Percentiles rank a stretch among this genome's conserved stretches.
Evolutionary conservation across 176 grass and related monocot genomes (phyloP).

Genomic region (Paspalum notatum): DNA sequence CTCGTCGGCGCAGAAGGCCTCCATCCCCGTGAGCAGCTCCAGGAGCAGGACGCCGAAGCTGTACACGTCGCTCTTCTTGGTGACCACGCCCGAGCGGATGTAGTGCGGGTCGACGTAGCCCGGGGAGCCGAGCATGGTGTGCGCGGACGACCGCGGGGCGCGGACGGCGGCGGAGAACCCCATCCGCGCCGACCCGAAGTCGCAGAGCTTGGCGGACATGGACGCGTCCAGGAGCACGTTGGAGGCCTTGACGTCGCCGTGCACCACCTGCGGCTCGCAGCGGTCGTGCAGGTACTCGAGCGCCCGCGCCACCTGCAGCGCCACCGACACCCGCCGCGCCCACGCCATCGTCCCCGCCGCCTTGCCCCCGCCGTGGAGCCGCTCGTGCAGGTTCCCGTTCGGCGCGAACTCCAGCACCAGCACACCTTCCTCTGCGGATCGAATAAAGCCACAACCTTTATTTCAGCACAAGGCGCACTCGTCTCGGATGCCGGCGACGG

Average conservation of each 20-base stretch:
- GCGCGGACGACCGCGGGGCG: constrained; percentile 58
- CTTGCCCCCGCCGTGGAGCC: constrained; percentile 63
- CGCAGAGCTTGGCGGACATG: constrained; percentile 86
- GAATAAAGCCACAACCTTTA: not conserved
- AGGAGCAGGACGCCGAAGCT: constrained; percentile 94
- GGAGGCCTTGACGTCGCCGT: constrained; percentile 89
- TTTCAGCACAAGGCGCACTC: not conserved
- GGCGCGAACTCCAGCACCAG: constrained; percentile 87
- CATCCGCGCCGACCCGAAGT: constrained; percentile 87
- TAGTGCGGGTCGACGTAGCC: constrained; percentile 98
- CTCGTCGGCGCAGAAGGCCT: constrained; percentile 75
- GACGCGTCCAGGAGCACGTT: constrained; percentile 86
- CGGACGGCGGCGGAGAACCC: constrained; percentile 90
- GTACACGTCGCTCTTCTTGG: constrained; percentile 98
- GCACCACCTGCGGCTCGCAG: constrained; percentile 89
- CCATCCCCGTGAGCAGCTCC: constrained; percentile 81
- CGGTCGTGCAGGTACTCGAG: constrained; percentile 89
- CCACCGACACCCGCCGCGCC: constrained; percentile 64
- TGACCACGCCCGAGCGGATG: constrained; percentile 79
- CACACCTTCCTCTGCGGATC: constrained; percentile 74
- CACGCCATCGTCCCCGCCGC: constrained; percentile 53
- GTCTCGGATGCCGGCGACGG: not conserved
- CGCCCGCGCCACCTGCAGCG: constrained; percentile 70
- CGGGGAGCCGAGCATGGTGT: constrained; percentile 74
- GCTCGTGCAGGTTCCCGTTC: constrained; percentile 91